Evolutionary conservation across 2,329 filamentous ascomycete genomes (phyloP).

Genomic region (Zymoseptoria ardabiliae): DNA sequence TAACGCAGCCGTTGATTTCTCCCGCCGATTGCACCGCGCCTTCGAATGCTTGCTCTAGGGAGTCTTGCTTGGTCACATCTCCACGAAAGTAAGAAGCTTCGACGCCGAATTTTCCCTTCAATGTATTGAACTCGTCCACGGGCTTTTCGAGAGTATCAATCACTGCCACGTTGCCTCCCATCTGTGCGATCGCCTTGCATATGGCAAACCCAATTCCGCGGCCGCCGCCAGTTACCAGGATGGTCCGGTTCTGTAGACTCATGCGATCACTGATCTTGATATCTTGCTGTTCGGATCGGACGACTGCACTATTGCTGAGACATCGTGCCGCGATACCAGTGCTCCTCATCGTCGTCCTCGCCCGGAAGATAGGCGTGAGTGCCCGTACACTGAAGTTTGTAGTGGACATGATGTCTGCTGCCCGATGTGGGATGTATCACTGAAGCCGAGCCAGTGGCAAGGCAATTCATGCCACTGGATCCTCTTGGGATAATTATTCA

Average conservation of each 20-base stretch:
- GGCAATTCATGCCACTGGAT: neutral
- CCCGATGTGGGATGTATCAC: neutral
- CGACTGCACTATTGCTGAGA: neutral
- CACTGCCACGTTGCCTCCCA: conserved; percentile 45
- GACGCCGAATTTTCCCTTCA: conserved; percentile 53
- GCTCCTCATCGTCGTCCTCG: neutral
- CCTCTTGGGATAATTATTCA: neutral
- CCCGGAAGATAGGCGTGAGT: neutral
- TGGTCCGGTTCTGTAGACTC: conserved; percentile 4
- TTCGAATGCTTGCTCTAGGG: conserved; percentile 7
- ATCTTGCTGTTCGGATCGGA: neutral
- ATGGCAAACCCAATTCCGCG: conserved; percentile 9
- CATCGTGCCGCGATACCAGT: neutral
- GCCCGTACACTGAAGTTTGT: neutral
- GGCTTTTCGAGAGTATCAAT: conserved; percentile 47
- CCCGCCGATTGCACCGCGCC: conserved; percentile 7
- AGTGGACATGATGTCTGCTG: neutral
- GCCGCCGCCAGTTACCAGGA: conserved; percentile 7
- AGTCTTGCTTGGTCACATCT: conserved; percentile 28
- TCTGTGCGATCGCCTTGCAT: conserved; percentile 9
- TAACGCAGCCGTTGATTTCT: conserved; percentile 12
- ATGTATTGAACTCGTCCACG: conserved; percentile 9
- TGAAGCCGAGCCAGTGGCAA: neutral
- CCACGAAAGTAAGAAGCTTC: conserved; percentile 34
- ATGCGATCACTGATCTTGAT: conserved; percentile 5